Base-by-base conservation (phyloP, 2,329 filamentous ascomycete species). In the Xylariaceae sp. region DNA sequence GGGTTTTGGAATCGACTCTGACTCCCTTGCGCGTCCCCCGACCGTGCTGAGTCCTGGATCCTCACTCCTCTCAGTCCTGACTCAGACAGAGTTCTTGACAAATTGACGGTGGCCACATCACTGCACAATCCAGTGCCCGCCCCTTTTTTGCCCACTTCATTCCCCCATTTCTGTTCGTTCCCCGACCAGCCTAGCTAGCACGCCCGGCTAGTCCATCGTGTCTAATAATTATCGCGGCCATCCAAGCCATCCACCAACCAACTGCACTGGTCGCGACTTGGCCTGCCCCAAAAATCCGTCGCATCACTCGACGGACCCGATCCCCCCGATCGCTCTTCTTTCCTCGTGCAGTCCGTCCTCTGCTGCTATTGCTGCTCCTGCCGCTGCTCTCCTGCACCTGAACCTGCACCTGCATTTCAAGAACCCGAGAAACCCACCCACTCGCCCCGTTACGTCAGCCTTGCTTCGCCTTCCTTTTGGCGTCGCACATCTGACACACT, bases 71-170 rank as follows among this genome's bases (percentile, higher is more conserved):
- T n/a, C n/a, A 29, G 48, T 38, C 55, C 56, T 60, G 58, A 61
- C 56, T 61, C 58, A 56, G 54, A 57, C 52, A 54, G 49, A 52
- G 56, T 60, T 57, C 54, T 58, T 49, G 50, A 51, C 50, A 52
- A 52, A 52, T 52, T 48, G 56, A 56, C 53, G 45, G 56, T 54
- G 52, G 58, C 58, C 58, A 61, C 58, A 61, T 61, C 58, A 61
- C 22, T 11, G 22, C 22, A 11, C 22, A 26, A 26, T 26, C 49
- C 43, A 48, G 51, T 56, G 48, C 48, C 45, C 44, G 46, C 46
- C 40, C 28, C 42, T 38, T 29, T 48, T 46, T 50, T 26, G 6
- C 22, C 6, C 22, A 26, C 39, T 32, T 36, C 30, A 52, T 49
- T 44, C 42, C 30, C 16, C 30, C 30, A 32, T 32, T n/a, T 7